These are phyloP conservation scores for Cucurbitaria berberidis DNA, from an alignment of 2,329 filamentous ascomycete species.

Conservation along the genomic window DNA sequence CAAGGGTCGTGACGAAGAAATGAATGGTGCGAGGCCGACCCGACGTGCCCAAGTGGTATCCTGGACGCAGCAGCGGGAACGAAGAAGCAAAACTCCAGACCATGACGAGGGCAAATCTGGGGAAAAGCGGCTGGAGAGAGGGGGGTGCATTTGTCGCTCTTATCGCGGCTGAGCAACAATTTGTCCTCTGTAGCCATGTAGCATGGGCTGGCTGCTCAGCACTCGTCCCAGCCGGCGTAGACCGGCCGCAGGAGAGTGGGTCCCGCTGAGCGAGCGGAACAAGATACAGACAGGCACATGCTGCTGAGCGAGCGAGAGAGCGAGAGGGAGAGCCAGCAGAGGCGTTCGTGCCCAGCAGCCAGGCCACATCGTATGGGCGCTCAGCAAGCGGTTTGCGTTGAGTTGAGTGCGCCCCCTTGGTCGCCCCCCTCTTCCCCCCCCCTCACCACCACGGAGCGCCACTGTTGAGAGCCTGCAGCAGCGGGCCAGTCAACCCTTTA, in stretches of 20 bases:
- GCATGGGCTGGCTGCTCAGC: slow-evolving; percentile 2
- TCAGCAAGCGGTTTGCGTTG: background rate
- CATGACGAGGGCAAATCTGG: slow-evolving; percentile 33
- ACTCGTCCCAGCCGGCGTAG: slow-evolving; percentile 6
- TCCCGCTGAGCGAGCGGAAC: background rate
- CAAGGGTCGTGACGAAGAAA: background rate
- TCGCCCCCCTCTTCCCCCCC: background rate
- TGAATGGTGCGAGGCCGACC: background rate
- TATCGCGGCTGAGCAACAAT: slow-evolving; percentile 29
- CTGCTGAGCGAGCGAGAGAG: too few species aligned
- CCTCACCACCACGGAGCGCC: background rate
- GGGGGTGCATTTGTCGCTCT: slow-evolving; percentile 12
- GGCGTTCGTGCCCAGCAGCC: slow-evolving; percentile 3
- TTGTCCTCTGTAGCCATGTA: background rate
- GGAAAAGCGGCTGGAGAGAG: slow-evolving; percentile 27
- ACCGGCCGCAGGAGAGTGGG: slow-evolving; percentile 9
- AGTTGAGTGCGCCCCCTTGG: background rate
- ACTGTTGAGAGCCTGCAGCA: slow-evolving; percentile 14
- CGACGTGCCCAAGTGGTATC: too few species aligned
- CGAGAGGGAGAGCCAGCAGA: background rate
- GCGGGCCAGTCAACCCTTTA: slow-evolving; percentile 5
- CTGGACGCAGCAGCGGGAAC: slow-evolving; percentile 21
- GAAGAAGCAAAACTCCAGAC: slow-evolving; percentile 32
- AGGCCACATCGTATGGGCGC: background rate
- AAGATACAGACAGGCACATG: background rate